Evolutionary conservation across 257 asterid species (phyloP).

Genomic region (Solanum arcanum): DNA sequence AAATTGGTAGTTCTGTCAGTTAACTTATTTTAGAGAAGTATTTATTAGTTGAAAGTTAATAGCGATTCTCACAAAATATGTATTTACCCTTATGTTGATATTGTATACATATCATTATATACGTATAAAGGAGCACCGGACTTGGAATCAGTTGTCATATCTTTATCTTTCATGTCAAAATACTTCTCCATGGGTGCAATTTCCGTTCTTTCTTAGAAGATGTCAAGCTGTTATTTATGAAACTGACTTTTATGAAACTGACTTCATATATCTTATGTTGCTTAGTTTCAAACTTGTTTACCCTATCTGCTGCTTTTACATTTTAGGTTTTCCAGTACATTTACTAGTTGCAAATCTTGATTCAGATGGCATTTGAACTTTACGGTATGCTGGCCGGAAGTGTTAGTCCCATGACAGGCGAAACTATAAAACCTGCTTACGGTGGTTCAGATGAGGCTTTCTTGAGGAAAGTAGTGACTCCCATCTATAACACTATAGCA

Average conservation of each 20-base stretch:
- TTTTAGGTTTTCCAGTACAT: background rate
- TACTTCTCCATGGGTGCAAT: background rate
- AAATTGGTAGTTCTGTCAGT: background rate
- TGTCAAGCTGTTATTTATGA: background rate
- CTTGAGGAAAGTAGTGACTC: conserved; percentile 73
- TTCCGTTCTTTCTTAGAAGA: background rate
- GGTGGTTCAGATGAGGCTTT: conserved; percentile 95
- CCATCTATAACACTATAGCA: conserved; percentile 67
- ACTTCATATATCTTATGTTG: background rate
- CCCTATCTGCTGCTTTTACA: background rate
- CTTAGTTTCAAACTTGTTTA: background rate
- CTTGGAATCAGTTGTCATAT: background rate
- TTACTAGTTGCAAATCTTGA: background rate
- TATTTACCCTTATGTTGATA: background rate
- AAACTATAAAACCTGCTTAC: conserved; percentile 82
- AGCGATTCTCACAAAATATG: background rate
- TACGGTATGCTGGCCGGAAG: conserved; percentile 92
- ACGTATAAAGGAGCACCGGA: background rate
- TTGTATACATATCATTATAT: background rate
- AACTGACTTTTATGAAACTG: background rate
- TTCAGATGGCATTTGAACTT: conserved; percentile 89
- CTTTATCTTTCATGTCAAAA: background rate
- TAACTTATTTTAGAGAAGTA: background rate
- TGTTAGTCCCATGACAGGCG: conserved; percentile 94
- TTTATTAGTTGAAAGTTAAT: background rate